phyloP scores from a whole-genome alignment of 139 green algal species.

The Chlorella ohadii region DNA sequence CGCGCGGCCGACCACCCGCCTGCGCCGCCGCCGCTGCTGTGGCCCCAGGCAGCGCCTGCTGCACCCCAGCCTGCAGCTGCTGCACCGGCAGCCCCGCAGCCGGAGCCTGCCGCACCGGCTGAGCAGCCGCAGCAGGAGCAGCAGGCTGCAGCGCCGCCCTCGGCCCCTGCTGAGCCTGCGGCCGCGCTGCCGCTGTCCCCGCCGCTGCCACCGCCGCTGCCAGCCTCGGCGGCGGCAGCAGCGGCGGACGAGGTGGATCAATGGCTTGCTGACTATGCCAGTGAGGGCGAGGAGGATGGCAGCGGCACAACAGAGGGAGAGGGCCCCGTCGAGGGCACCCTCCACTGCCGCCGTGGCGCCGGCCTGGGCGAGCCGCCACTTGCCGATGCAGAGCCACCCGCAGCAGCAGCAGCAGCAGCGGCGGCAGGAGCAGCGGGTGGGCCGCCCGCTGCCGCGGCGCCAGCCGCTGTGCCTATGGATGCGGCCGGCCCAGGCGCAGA shows the following conservation, averaged over 20 bases:
- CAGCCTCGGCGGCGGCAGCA: background rate
- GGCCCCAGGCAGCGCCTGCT: background rate
- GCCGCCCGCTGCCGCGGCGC: background rate
- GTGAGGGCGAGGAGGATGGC: background rate
- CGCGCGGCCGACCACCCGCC: background rate
- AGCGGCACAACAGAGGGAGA: background rate
- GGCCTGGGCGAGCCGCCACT: background rate
- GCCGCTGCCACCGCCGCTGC: background rate
- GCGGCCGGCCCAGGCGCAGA: background rate
- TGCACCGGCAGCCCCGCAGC: background rate
- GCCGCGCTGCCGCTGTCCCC: background rate
- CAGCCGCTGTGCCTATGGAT: too few species aligned
- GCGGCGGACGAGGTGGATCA: background rate
- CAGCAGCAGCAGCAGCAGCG: background rate
- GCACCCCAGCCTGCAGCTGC: background rate
- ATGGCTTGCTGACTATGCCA: conserved; percentile 13
- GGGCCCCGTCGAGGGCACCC: background rate
- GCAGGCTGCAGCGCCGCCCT: background rate
- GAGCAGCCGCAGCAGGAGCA: background rate
- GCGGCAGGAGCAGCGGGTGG: background rate
- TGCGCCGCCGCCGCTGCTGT: background rate
- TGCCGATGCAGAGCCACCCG: too few species aligned
- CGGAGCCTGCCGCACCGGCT: background rate
- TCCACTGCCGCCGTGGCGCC: background rate
- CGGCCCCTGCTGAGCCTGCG: background rate